Evolutionary conservation across 2,329 filamentous ascomycete genomes (phyloP), one percentile per base, ranked within the genome.

Genomic region (Plenodomus lindquistii): DNA sequence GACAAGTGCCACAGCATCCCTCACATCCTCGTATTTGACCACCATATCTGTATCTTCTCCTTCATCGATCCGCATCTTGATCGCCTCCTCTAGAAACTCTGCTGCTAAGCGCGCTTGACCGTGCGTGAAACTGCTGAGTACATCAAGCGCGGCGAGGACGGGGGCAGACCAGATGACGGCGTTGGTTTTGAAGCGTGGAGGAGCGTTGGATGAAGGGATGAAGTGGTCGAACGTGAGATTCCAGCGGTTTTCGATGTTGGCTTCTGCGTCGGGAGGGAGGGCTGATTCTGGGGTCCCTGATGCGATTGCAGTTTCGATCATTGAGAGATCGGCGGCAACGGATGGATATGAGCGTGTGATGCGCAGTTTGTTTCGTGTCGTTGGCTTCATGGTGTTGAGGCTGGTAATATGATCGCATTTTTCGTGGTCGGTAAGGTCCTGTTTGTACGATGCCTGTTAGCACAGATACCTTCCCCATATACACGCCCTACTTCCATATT

Each of bases 391-490:
- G n/a, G 35, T 24, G 3, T 37, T 42, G 4, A 58, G 35, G 6
- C 45, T 52, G 31, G 10, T n/a, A 4, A 58, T 45, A n/a, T 58
- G 55, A 0, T 44, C 35, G 24, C 44, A 44, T 22, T 51, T 58
- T 16, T 58, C 55, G 17, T 19, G 34, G 10, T 58, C 55, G 11
- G 44, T 44, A 3, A 54, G 40, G 6, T 47, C 44, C 52, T 50
- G 9, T 3, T n/a, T 1, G 5, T 1, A 29, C 20, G 15, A 8
- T 4, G 4, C 27, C 11, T 31, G 11, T 31, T 15, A 31, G 27
- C 22, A 24, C 22, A 24, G 22, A 6, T 10, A 6, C 22, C 22
- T 24, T 6, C 22, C 22, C 22, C 22, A 5, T 10, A 24, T 6
- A 24, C 5, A 5, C 11, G 10, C 15, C 27, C 27, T 15, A 11